Evolutionary conservation across 495 filamentous ascomycete genomes (phyloP).

Genomic region (Penicillium bovifimosum): DNA sequence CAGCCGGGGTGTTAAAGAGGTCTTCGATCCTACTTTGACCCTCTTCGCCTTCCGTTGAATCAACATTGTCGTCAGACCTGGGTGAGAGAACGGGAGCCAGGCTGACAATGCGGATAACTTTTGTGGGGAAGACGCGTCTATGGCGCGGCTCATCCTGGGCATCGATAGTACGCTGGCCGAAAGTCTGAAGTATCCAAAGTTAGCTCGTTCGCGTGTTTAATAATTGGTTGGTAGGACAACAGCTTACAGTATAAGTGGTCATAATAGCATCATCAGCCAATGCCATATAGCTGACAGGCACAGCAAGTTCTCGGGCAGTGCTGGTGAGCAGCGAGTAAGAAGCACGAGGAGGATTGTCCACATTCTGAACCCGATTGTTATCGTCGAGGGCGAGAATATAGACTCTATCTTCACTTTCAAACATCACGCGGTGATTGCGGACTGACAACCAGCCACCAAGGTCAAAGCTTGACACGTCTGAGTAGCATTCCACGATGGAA

Average conservation of each 20-base stretch:
- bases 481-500: slow-evolving; percentile 33
- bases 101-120: slow-evolving; percentile 33
- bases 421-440: slow-evolving; percentile 38
- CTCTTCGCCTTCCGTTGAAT: neutral
- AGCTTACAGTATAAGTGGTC: slow-evolving; percentile 35
- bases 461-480: slow-evolving; percentile 33
- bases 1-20: slow-evolving; percentile 19
- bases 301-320: slow-evolving; percentile 31
- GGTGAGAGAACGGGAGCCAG: slow-evolving; percentile 23
- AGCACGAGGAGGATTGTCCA: slow-evolving; percentile 19
- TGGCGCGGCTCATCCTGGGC: slow-evolving; percentile 12
- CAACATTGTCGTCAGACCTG: neutral
- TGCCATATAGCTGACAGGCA: slow-evolving; percentile 38
- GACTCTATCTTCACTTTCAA: slow-evolving; percentile 36
- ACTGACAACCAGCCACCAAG: slow-evolving; percentile 38
- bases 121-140: slow-evolving; percentile 35
- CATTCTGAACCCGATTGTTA: slow-evolving; percentile 26
- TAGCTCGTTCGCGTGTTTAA: slow-evolving; percentile 1
- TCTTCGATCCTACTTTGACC: slow-evolving; percentile 11
- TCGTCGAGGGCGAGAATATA: slow-evolving; percentile 36
- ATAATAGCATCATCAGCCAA: slow-evolving; percentile 38
- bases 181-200: slow-evolving; percentile 21
- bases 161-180: slow-evolving; percentile 29
- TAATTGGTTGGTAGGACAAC: too few relatives aligned
- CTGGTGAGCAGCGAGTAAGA: slow-evolving; percentile 35